Evolutionary conservation across 1,139 yeast species (phyloP).

Genomic region (Pichia sp.): DNA sequence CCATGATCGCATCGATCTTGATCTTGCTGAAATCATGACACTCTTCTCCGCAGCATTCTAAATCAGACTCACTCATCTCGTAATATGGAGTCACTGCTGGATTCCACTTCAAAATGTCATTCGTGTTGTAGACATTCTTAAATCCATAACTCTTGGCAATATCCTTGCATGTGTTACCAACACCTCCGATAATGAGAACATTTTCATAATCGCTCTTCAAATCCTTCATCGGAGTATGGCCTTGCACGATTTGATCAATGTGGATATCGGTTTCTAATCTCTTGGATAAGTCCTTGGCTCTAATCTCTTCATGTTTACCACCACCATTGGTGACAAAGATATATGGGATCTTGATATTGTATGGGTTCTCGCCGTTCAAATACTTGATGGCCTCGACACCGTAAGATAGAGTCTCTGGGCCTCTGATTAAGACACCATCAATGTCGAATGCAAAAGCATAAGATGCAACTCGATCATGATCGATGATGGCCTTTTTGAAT

Average conservation of each 20-base stretch:
- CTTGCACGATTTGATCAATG: constrained; percentile 80
- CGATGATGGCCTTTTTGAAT: constrained; percentile 52
- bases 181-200: constrained; percentile 83
- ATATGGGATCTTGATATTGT: constrained; percentile 79
- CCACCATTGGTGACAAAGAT: constrained; percentile 90
- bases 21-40: constrained; percentile 65
- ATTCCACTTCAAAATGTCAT: constrained; percentile 80
- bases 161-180: constrained; percentile 76
- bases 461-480: constrained; percentile 71
- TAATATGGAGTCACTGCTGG: constrained; percentile 84
- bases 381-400: constrained; percentile 68
- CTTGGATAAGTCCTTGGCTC: constrained; percentile 66
- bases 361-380: constrained; percentile 74
- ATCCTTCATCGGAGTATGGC: constrained; percentile 88
- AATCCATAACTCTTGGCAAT: constrained; percentile 80
- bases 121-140: constrained; percentile 72
- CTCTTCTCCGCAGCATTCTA: constrained; percentile 43
- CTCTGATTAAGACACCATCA: constrained; percentile 79
- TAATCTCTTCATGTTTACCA: constrained; percentile 71
- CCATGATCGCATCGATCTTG: constrained; percentile 67
- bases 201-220: constrained; percentile 62
- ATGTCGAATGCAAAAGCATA: constrained; percentile 88
- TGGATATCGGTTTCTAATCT: constrained; percentile 61
- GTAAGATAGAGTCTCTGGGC: constrained; percentile 77
- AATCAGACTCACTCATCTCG: constrained; percentile 69